phyloP scores from a whole-genome alignment of 164 flowering plant species.

The Annona squamosa region DNA sequence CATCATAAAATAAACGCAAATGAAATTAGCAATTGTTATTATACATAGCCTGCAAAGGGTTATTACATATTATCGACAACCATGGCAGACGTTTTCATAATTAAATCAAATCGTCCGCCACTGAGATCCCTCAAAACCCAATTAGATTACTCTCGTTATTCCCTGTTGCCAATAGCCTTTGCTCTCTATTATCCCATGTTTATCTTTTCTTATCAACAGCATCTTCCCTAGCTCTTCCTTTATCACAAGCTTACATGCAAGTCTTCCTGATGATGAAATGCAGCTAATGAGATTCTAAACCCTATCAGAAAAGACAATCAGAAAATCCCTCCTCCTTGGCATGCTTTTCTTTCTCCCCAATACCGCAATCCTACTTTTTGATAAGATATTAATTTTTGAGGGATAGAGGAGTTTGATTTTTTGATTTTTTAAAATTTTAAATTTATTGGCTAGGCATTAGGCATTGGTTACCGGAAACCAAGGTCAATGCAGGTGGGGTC shows the following conservation, averaged over 20 bases:
- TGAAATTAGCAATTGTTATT: too few relatives aligned
- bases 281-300: constrained; percentile 1
- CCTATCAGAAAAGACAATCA: constrained; percentile 4
- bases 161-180: neutral
- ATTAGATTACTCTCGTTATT: neutral
- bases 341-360: constrained; percentile 1
- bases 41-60: too few relatives aligned
- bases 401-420: constrained; percentile 1
- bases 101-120: too few relatives aligned
- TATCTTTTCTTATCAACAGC: constrained; percentile 18
- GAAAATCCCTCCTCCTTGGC: neutral
- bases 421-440: neutral
- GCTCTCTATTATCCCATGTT: constrained; percentile 7
- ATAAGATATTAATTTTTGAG: neutral
- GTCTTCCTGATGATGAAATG: constrained; percentile 35
- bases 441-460: neutral
- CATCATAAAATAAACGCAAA: too few relatives aligned
- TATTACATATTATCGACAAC: too few relatives aligned
- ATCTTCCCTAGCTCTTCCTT: constrained; percentile 11
- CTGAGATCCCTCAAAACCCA: neutral
- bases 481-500: neutral
- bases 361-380: neutral
- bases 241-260: constrained; percentile 13
- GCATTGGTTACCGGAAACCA: neutral
- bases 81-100: too few relatives aligned